Conservation (phyloP, 768 basidiomycete genomes). For the Mycena vulgaris region DNA sequence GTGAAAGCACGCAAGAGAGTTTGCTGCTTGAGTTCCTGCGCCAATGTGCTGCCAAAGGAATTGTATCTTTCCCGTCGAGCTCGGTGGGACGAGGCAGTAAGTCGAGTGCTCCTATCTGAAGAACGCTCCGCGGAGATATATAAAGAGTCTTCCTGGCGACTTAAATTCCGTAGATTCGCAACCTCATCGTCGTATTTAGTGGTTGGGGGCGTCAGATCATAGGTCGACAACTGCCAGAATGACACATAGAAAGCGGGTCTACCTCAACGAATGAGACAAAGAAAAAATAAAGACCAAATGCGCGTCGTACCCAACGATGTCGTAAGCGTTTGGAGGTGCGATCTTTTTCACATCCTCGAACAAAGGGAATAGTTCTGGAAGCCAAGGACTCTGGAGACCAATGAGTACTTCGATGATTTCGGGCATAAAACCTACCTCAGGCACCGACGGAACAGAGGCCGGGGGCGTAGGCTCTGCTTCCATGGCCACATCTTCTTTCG, state of each 20-base stretch:
- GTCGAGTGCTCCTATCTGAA: constrained; percentile 72
- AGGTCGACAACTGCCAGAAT: constrained; percentile 96
- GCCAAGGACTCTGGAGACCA: constrained; percentile 77
- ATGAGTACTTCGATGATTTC: constrained; percentile 11
- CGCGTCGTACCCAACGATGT: constrained; percentile 74
- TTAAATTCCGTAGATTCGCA: constrained; percentile 69
- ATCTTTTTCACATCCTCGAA: constrained; percentile 85
- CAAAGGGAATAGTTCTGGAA: constrained; percentile 77
- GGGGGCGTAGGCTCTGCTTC: constrained; percentile 60
- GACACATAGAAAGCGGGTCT: constrained; percentile 95
- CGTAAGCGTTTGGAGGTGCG: constrained; percentile 74
- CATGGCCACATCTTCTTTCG: constrained; percentile 65
- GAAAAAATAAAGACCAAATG: background rate
- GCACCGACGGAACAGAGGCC: constrained; percentile 44
- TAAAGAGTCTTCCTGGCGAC: constrained; percentile 77
- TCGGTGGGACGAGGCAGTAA: constrained; percentile 71
- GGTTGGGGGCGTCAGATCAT: constrained; percentile 87
- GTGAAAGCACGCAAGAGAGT: constrained; percentile 80
- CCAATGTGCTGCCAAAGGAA: constrained; percentile 68
- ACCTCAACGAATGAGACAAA: constrained; percentile 25
- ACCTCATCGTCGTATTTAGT: constrained; percentile 87
- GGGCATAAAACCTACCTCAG: constrained; percentile 53
- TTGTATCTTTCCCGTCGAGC: constrained; percentile 78
- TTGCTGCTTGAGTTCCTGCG: constrained; percentile 84
- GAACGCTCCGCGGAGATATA: constrained; percentile 80